These are phyloP conservation scores for Colletotrichum filicis DNA, from an alignment of 2,329 filamentous ascomycete genomes.

Conservation along the genomic window DNA sequence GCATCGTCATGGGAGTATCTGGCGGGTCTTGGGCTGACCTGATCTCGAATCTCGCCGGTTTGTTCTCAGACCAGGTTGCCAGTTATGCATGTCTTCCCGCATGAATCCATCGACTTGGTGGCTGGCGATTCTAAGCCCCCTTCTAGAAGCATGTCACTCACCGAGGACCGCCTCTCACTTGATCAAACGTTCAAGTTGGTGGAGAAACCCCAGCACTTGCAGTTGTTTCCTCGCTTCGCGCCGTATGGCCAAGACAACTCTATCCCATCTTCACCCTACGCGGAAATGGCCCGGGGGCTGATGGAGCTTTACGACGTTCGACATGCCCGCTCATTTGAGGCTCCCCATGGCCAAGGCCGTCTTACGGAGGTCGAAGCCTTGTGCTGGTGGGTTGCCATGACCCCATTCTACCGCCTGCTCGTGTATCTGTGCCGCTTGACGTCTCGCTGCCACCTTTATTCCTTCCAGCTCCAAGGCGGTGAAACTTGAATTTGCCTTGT, in stretches of 20 bases:
- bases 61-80: constrained; percentile 6
- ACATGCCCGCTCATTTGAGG: constrained; percentile 27
- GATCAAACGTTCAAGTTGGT: constrained; percentile 14
- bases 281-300: constrained; percentile 8
- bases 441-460: constrained; percentile 18
- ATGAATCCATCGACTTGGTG: constrained; percentile 26
- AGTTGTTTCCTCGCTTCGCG: constrained; percentile 31
- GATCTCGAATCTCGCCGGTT: constrained; percentile 9
- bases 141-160: constrained; percentile 34
- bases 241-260: constrained; percentile 29
- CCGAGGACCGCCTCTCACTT: constrained; percentile 18
- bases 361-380: constrained; percentile 33
- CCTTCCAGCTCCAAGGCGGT: constrained; percentile 23
- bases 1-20: constrained; percentile 24
- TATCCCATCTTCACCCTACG: constrained; percentile 24
- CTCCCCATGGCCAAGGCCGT: constrained; percentile 30
- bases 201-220: constrained; percentile 26
- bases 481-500: constrained; percentile 31
- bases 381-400: constrained; percentile 31
- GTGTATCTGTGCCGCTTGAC: constrained; percentile 34
- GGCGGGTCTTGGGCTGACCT: constrained; percentile 29
- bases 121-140: constrained; percentile 34
- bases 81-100: constrained; percentile 25
- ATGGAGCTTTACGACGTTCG: background rate
- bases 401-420: constrained; percentile 23